A percentile compares a stretch with the other conserved stretches of the same genome.
These are phyloP conservation scores for Cystofilobasidium capitatum DNA, from an alignment of 768 basidiomycete genomes.

Conservation along the genomic window DNA sequence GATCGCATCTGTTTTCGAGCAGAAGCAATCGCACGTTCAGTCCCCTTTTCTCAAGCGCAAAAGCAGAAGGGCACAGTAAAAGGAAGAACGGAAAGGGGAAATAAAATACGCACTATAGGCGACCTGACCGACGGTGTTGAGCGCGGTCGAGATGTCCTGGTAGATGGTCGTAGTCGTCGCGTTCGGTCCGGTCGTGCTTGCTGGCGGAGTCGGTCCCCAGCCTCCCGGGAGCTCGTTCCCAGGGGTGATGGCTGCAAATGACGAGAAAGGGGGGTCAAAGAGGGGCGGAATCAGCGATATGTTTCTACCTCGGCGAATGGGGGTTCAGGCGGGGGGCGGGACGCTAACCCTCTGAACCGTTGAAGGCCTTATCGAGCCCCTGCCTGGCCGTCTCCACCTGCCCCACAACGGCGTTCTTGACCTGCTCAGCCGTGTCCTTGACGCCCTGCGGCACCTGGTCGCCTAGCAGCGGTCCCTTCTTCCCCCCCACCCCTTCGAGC, in stretches of 20 bases:
- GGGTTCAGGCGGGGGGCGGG: no score
- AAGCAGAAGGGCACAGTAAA: no score
- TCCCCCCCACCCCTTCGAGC: background rate
- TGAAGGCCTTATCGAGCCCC: background rate
- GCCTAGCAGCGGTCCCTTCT: background rate
- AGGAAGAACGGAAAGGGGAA: background rate
- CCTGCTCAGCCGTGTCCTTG: background rate
- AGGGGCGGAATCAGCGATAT: background rate
- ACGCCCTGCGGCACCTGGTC: background rate
- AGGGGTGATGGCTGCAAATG: conserved; percentile 19
- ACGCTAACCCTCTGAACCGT: background rate
- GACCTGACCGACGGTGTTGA: conserved; percentile 18
- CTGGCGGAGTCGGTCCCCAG: conserved; percentile 18
- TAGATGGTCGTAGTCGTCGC: conserved; percentile 19
- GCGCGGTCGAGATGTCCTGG: conserved; percentile 16
- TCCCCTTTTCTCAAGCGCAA: no score
- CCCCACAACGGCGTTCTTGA: background rate
- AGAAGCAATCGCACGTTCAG: no score
- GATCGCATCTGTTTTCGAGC: conserved; percentile 6
- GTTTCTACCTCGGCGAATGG: no score
- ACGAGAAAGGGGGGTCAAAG: background rate
- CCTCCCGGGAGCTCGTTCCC: conserved; percentile 25
- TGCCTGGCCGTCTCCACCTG: background rate
- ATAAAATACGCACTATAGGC: conserved; percentile 15
- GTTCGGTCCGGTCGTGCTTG: background rate